Percentiles rank a stretch among this genome's conserved stretches.
These are phyloP conservation scores for Colletotrichum zoysiae DNA, from an alignment of 2,329 filamentous ascomycete genomes.

Conservation along the genomic window DNA sequence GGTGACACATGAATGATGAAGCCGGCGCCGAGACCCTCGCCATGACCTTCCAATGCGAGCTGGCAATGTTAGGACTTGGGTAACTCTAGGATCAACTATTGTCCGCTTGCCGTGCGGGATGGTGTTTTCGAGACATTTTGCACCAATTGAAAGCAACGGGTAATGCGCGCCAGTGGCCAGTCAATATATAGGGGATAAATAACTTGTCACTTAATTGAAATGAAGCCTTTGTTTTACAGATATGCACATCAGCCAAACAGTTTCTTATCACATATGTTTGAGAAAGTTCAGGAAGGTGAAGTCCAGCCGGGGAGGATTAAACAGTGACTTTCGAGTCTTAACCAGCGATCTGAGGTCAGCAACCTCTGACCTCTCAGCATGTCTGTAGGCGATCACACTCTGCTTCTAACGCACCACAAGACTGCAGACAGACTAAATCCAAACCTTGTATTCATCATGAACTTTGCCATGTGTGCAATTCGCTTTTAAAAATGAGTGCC, in stretches of 20 bases:
- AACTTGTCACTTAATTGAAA: neutral
- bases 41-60: neutral
- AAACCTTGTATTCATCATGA: no score
- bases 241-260: no score
- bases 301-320: neutral
- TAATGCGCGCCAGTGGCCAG: neutral
- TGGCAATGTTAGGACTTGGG: neutral
- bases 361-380: neutral
- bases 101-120: neutral
- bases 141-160: neutral
- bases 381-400: neutral
- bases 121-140: neutral
- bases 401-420: no score
- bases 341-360: neutral
- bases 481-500: neutral
- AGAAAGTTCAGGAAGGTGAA: neutral
- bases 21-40: slow-evolving; percentile 5
- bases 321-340: neutral
- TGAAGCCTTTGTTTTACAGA: neutral
- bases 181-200: neutral
- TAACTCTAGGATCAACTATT: neutral
- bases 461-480: neutral
- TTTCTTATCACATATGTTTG: neutral
- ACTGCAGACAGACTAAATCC: neutral
- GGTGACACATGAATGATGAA: neutral